Evolutionary conservation across 495 filamentous ascomycete species (phyloP).

Genomic region (Cercophora scortea): DNA sequence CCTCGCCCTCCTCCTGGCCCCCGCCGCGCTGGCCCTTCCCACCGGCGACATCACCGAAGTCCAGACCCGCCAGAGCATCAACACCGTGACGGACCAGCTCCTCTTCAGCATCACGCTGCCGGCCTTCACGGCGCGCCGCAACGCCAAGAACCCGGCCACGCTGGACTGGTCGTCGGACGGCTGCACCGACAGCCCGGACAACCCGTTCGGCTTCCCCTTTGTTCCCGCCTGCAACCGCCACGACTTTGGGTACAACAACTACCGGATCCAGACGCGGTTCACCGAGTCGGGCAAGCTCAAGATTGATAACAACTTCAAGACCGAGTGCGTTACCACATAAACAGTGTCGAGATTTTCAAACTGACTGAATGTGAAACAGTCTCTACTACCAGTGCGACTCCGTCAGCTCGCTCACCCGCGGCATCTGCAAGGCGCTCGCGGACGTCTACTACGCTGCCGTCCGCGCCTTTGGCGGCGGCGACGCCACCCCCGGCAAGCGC

Average conservation of each 20-base stretch:
- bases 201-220: slow-evolving; percentile 39
- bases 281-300: slow-evolving; percentile 18
- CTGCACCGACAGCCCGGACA: slow-evolving; percentile 35
- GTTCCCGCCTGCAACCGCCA: slow-evolving; percentile 35
- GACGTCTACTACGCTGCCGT: slow-evolving; percentile 41
- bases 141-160: slow-evolving; percentile 19
- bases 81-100: slow-evolving; percentile 26
- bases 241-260: slow-evolving; percentile 45
- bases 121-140: slow-evolving; percentile 21
- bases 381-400: slow-evolving; percentile 24
- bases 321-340: slow-evolving; percentile 28
- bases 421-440: slow-evolving; percentile 27
- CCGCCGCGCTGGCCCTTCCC: slow-evolving; percentile 15
- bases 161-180: slow-evolving; percentile 37
- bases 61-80: not conserved
- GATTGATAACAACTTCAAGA: slow-evolving; percentile 38
- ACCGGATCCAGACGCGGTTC: slow-evolving; percentile 32
- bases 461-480: slow-evolving; percentile 26
- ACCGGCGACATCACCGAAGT: not conserved
- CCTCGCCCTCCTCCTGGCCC: slow-evolving; percentile 12
- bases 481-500: slow-evolving; percentile 12
- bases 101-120: slow-evolving; percentile 26
- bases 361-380: slow-evolving; percentile 1
- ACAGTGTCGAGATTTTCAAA: not conserved
- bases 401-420: not conserved